Evolutionary conservation across 345 rosid genomes (phyloP).

Genomic region (Tarenaya hassleriana): DNA sequence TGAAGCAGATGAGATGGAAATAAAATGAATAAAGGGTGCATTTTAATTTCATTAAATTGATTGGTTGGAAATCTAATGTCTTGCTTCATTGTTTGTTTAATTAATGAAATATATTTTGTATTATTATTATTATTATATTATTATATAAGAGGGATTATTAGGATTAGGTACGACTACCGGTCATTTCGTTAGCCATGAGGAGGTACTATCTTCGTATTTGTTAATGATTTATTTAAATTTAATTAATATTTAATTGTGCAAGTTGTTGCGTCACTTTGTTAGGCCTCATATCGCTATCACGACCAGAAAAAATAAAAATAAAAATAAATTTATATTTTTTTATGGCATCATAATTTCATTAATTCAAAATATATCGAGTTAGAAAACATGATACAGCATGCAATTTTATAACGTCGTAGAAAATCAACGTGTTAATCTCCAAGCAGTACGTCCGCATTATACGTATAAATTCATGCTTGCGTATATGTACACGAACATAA

Average conservation of each 20-base stretch:
- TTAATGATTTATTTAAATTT: slow-evolving; percentile 3
- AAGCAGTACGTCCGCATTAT: too few species aligned
- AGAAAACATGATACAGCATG: too few species aligned
- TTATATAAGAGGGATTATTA: slow-evolving; percentile 23
- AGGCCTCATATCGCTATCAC: slow-evolving; percentile 25
- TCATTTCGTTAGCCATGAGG: slow-evolving; percentile 23
- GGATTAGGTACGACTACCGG: slow-evolving; percentile 33
- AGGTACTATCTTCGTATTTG: slow-evolving; percentile 15
- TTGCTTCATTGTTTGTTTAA: not conserved
- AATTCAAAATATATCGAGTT: too few species aligned
- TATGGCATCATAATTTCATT: too few species aligned
- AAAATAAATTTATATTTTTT: too few species aligned
- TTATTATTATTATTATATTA: slow-evolving; percentile 26
- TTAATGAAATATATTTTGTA: not conserved
- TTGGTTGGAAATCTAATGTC: too few species aligned
- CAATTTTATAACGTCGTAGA: too few species aligned
- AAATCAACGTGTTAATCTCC: too few species aligned
- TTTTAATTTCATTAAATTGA: slow-evolving; percentile 11
- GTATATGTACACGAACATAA: too few species aligned
- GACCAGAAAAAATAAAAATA: not conserved
- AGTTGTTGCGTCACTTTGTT: slow-evolving; percentile 28
- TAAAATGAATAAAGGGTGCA: slow-evolving; percentile 10
- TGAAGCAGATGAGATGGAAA: too few species aligned
- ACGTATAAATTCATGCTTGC: too few species aligned
- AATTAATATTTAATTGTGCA: slow-evolving; percentile 18